Percentiles rank a stretch among this genome's conserved stretches.
These are phyloP conservation scores for Mycena chlorophos DNA, from an alignment of 768 basidiomycete genomes.

Conservation along the genomic window DNA sequence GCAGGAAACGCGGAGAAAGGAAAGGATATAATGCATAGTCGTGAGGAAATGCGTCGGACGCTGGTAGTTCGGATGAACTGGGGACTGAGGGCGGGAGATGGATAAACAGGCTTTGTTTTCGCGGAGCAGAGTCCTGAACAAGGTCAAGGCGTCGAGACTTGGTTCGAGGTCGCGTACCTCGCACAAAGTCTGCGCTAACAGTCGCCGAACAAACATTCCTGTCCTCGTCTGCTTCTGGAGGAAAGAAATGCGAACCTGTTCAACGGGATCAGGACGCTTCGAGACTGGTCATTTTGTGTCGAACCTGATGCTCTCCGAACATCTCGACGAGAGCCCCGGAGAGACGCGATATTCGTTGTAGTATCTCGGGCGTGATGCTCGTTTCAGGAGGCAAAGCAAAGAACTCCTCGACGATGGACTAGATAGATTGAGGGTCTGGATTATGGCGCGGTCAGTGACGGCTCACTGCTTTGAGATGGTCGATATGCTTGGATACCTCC, in stretches of 20 bases:
- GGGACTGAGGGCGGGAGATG: constrained; percentile 32
- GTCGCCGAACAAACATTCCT: constrained; percentile 47
- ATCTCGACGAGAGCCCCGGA: constrained; percentile 66
- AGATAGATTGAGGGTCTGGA: constrained; percentile 10
- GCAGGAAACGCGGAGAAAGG: constrained; percentile 46
- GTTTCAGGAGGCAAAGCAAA: constrained; percentile 46
- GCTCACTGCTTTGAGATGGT: constrained; percentile 48
- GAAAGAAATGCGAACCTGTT: constrained; percentile 59
- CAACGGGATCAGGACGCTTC: constrained; percentile 7
- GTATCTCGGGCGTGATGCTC: constrained; percentile 45
- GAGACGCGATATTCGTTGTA: constrained; percentile 67
- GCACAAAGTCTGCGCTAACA: constrained; percentile 51
- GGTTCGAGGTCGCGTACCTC: constrained; percentile 42
- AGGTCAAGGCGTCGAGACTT: not conserved
- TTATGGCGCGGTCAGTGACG: not conserved
- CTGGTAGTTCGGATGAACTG: constrained; percentile 25
- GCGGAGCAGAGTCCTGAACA: constrained; percentile 12
- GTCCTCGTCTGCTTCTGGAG: constrained; percentile 38
- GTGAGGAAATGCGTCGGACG: constrained; percentile 31
- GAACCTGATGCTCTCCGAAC: constrained; percentile 48
- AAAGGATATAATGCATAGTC: constrained; percentile 73
- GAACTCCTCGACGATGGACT: constrained; percentile 42
- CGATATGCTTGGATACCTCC: constrained; percentile 47
- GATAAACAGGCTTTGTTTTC: constrained; percentile 21
- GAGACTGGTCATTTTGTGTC: constrained; percentile 6